Base-by-base conservation (phyloP, 257 asterid genomes). In the Penstemon eatonii region DNA sequence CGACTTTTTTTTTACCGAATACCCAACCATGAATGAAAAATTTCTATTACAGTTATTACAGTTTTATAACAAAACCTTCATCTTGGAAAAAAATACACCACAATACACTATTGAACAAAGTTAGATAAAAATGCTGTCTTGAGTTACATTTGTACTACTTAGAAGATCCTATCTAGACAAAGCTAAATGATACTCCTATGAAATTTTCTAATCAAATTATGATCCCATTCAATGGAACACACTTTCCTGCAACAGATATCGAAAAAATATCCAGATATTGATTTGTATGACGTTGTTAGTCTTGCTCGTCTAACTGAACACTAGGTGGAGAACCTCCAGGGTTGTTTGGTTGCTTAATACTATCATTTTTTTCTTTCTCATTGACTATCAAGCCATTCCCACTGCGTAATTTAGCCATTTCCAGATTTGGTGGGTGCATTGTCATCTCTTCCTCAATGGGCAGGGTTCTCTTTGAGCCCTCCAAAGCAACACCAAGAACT, bases 401-500 rank as follows among this genome's bases (percentile, higher is more conserved):
- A 64, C 87, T 81, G 5, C 84, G 83, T 64, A 65, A 40, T 8
- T 77, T 53, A 8, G 96, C 95, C 76, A 87, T 91, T 4, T 85
- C 82, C 3, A 76, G 60, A 63, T 67, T 80, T 55, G 76, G 55
- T 51, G 75, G 74, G 0, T 80, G 54, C 5, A 7, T 25, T 25
- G 33, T 75, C 57, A 63, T 72, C 10, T 75, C 90, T 53, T 88
- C 99, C 79, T 90, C 99, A 40, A 93, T 93, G 42, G 97, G 96
- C 33, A 93, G 90, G 64, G 97, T 93, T 79, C 99, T 85, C 83
- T 90, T 93, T 4, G 97, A 90, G 25, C 97, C 98, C 66, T 88
- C 97, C 66, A 93, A 79, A 61, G 96, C 99, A 76, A 93, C 99
- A 18, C 99, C 99, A 41, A 93, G 97, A 57, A 93, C 96, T 59